phyloP scores from a whole-genome alignment of 352 stramenopile genomes.

The Blastocystis hominis region DNA sequence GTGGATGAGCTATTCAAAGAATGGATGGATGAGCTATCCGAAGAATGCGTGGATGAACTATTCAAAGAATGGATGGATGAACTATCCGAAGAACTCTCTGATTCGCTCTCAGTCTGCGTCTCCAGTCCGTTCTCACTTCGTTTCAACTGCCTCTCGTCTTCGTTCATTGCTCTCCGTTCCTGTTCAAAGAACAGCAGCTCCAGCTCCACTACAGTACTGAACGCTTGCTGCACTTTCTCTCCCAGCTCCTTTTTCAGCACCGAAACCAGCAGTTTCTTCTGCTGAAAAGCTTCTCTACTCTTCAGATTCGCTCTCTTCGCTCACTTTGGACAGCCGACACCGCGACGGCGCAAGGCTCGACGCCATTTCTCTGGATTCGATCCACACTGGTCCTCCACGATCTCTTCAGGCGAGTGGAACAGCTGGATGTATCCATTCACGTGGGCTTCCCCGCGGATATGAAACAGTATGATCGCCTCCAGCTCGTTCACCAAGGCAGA shows the following conservation, averaged over 20 bases:
- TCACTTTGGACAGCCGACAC: conserved; percentile 2
- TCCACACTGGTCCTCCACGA: background rate
- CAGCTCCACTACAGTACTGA: background rate
- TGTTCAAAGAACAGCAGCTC: background rate
- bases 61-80: too few relatives aligned
- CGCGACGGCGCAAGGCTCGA: background rate
- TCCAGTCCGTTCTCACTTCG: too few relatives aligned
- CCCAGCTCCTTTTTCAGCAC: conserved; percentile 4
- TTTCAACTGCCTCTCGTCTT: background rate
- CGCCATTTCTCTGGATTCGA: background rate
- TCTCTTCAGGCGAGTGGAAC: conserved; percentile 15
- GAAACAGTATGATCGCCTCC: conserved; percentile 41
- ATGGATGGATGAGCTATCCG: background rate
- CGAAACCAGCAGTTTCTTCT: conserved; percentile 1
- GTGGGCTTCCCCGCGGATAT: background rate
- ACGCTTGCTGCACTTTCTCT: background rate
- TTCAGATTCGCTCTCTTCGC: background rate
- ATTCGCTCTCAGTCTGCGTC: too few relatives aligned
- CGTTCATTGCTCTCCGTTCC: background rate
- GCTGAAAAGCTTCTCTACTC: background rate
- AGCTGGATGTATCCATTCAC: background rate
- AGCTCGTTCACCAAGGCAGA: background rate
- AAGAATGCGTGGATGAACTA: too few relatives aligned
- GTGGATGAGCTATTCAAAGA: background rate
- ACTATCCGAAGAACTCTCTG: too few relatives aligned